Evolutionary conservation across 2,329 filamentous ascomycete species (phyloP).

Genomic region (Fusarium azukiicola): DNA sequence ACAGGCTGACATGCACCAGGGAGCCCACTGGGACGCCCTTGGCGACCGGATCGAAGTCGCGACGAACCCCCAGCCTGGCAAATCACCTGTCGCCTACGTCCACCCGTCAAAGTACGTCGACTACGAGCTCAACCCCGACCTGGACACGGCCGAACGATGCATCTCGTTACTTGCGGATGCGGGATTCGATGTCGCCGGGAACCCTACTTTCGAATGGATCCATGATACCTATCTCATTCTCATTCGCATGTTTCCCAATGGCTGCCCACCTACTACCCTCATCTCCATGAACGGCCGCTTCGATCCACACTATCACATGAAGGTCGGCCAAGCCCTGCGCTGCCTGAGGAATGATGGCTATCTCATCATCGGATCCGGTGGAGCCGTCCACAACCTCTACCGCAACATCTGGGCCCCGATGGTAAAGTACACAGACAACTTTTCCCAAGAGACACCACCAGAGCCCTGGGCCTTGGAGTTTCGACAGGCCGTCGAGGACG

Average conservation of each 20-base stretch:
- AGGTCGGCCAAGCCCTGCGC: constrained; percentile 43
- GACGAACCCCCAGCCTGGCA: constrained; percentile 78
- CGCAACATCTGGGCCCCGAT: constrained; percentile 84
- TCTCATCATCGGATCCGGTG: constrained; percentile 79
- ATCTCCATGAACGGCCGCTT: constrained; percentile 52
- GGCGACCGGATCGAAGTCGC: constrained; percentile 79
- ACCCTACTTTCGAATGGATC: constrained; percentile 84
- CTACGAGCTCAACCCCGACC: constrained; percentile 81
- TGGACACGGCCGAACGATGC: constrained; percentile 72
- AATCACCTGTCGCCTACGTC: constrained; percentile 84
- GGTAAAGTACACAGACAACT: constrained; percentile 71
- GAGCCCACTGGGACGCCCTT: constrained; percentile 82
- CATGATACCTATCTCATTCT: constrained; percentile 86
- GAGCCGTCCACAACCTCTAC: constrained; percentile 86
- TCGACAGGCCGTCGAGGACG: constrained; percentile 82
- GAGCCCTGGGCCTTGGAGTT: constrained; percentile 80
- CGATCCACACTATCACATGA: constrained; percentile 52
- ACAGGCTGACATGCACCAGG: background rate
- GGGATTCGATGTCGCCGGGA: constrained; percentile 75
- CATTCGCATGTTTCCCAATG: constrained; percentile 84
- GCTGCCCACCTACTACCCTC: constrained; percentile 82
- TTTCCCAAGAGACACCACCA: constrained; percentile 37
- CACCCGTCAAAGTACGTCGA: constrained; percentile 82
- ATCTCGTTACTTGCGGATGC: constrained; percentile 70
- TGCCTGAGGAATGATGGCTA: constrained; percentile 36